Evolutionary conservation across 441 rosid species (phyloP).

Genomic region (Populus tomentosa): DNA sequence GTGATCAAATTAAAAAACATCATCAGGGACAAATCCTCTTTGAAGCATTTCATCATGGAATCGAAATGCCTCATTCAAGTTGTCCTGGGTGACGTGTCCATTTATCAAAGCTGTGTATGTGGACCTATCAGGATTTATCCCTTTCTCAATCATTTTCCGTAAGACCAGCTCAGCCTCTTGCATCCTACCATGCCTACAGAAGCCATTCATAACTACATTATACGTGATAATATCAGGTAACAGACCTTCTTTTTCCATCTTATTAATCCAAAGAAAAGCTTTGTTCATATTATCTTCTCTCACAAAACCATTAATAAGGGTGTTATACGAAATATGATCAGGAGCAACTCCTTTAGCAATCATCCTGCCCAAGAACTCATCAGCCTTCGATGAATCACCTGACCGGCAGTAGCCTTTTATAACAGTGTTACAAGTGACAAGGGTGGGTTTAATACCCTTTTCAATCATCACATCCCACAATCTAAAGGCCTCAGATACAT

Average conservation of each 20-base stretch:
- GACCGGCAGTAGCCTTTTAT: slow-evolving; percentile 77
- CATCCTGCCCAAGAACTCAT: slow-evolving; percentile 61
- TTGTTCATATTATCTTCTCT: slow-evolving; percentile 63
- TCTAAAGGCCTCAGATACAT: slow-evolving; percentile 52
- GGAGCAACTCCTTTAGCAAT: slow-evolving; percentile 45
- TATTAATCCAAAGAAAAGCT: slow-evolving; percentile 51
- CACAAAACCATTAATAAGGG: slow-evolving; percentile 64
- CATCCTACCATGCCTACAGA: slow-evolving; percentile 74
- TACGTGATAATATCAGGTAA: slow-evolving; percentile 58
- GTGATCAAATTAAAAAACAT: slow-evolving; percentile 36
- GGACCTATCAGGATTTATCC: slow-evolving; percentile 58
- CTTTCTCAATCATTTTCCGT: slow-evolving; percentile 64
- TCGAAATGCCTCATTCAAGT: slow-evolving; percentile 76
- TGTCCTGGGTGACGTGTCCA: slow-evolving; percentile 71
- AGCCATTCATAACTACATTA: slow-evolving; percentile 63
- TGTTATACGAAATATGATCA: slow-evolving; percentile 66
- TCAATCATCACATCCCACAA: slow-evolving; percentile 78
- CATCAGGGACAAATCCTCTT: slow-evolving; percentile 85
- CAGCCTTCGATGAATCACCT: slow-evolving; percentile 54
- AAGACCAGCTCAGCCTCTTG: slow-evolving; percentile 61
- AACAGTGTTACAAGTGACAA: slow-evolving; percentile 61
- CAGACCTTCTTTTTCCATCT: slow-evolving; percentile 62
- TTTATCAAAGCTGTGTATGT: slow-evolving; percentile 71
- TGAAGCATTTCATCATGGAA: slow-evolving; percentile 86
- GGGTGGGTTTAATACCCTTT: slow-evolving; percentile 52